Evolutionary conservation across 306 rosid genomes (phyloP), one percentile per base, ranked within the genome.

Genomic region (Cercis canadensis): DNA sequence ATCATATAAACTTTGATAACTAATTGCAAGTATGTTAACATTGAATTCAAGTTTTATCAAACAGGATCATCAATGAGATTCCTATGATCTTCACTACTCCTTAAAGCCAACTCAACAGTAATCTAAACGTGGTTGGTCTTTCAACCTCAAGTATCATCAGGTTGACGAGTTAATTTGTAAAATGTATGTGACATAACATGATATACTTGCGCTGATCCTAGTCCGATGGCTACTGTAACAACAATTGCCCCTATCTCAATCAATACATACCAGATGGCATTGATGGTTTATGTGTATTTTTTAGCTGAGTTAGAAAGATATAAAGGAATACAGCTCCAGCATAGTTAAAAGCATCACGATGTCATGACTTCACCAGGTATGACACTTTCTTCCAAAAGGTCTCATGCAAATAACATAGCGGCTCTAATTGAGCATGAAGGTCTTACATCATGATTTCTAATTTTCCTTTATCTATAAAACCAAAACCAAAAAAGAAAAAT

Each of bases 361-460:
- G 49, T 34, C 64, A 69, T 70, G 62, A 75, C 83, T 70, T 83
- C 82, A 81, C 85, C 82, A 76, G 79, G 76, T 61, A 83, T 69
- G 68, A 79, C 67, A 69, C 83, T 59, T 51, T 50, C 80, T 81
- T 82, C 84, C 81, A 84, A 71, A 70, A 81, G 82, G 69, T 85
- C 86, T 86, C 83, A 87, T 75, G 85, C 87, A 91, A 78, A 83
- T 82, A 84, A 81, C 56, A 79, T 54, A 76, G 81, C 67, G 78
- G 78, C 87, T 71, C 92, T 80, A 76, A 81, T 80, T 74, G 80
- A 87, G 87, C 79, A 74, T 96, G 80, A 86, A 79, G 97, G 84
- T 83, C 92, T 91, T 77, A 78, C 83, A 84, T 89, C 81, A 87
- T 74, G 80, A 82, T 80, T 83, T 87, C 83, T 68, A 78, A 85